A percentile compares a stretch with the other conserved stretches of the same genome.
phyloP scores from a whole-genome alignment of 2,329 filamentous ascomycete species.

The Fusarium albidum region DNA sequence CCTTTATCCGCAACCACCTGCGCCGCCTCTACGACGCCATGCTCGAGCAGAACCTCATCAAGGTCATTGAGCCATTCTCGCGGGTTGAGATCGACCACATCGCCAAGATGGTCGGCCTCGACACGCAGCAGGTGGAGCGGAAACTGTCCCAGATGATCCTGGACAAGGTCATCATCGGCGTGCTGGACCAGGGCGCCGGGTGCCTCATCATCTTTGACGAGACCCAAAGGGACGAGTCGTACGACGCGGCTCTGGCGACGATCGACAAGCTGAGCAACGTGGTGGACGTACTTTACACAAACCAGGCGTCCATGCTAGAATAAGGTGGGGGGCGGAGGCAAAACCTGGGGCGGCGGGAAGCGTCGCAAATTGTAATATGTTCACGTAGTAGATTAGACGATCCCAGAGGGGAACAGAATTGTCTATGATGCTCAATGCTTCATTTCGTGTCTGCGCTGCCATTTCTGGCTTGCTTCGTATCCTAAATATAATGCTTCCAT shows the following conservation, averaged over 20 bases:
- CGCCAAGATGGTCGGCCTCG: slow-evolving; percentile 95
- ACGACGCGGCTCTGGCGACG: slow-evolving; percentile 91
- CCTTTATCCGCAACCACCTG: slow-evolving; percentile 97
- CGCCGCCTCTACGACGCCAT: slow-evolving; percentile 96
- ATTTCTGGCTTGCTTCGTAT: slow-evolving; percentile 14
- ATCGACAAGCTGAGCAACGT: slow-evolving; percentile 98
- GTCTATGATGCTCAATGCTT: slow-evolving; percentile 31
- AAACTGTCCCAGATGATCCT: slow-evolving; percentile 99
- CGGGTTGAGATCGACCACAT: slow-evolving; percentile 97
- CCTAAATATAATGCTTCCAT: slow-evolving; percentile 3
- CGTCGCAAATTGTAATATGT: slow-evolving; percentile 42
- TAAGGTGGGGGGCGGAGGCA: slow-evolving; percentile 55
- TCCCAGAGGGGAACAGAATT: slow-evolving; percentile 41
- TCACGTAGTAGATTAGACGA: slow-evolving; percentile 43
- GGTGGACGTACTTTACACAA: slow-evolving; percentile 96
- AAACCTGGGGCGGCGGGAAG: slow-evolving; percentile 11
- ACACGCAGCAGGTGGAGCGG: slow-evolving; percentile 95
- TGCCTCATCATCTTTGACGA: slow-evolving; percentile 98
- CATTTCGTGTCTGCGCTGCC: slow-evolving; percentile 9
- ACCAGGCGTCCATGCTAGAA: slow-evolving; percentile 95
- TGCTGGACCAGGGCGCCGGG: slow-evolving; percentile 95
- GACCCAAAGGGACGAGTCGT: slow-evolving; percentile 89
- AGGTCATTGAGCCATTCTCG: slow-evolving; percentile 99
- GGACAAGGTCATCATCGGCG: slow-evolving; percentile 98
- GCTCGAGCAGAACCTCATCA: slow-evolving; percentile 99